phyloP scores from a whole-genome alignment of 164 flowering plant genomes.

The Amborella trichopoda region DNA sequence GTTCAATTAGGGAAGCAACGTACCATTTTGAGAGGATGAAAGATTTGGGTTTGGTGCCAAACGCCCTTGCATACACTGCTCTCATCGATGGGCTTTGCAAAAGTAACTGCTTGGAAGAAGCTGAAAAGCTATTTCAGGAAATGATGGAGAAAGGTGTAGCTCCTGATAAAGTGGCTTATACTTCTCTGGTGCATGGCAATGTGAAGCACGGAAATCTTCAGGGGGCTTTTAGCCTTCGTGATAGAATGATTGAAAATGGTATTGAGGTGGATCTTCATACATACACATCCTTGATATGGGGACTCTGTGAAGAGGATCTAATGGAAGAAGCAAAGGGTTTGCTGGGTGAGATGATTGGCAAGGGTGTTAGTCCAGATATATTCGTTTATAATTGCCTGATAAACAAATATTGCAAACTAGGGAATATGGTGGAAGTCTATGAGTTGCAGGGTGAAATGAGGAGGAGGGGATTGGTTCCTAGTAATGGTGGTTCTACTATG shows the following conservation, averaged over 20 bases:
- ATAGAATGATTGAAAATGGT: conserved; percentile 43
- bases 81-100: conserved; percentile 69
- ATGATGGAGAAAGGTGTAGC: conserved; percentile 39
- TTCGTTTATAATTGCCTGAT: conserved; percentile 45
- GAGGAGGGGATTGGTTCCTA: conserved; percentile 19
- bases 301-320: conserved; percentile 35
- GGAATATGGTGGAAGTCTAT: conserved; percentile 39
- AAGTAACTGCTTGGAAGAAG: conserved; percentile 35
- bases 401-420: conserved; percentile 41
- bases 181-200: conserved; percentile 61
- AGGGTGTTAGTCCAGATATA: conserved; percentile 58
- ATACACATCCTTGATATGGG: conserved; percentile 63
- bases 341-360: conserved; percentile 56
- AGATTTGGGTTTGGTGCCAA: conserved; percentile 36
- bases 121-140: conserved; percentile 43
- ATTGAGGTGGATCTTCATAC: conserved; percentile 59
- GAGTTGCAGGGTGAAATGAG: conserved; percentile 45
- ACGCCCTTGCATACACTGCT: conserved; percentile 56
- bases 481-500: too few relatives aligned
- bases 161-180: conserved; percentile 56
- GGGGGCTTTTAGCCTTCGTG: conserved; percentile 42
- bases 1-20: conserved; percentile 48
- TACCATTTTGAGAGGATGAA: conserved; percentile 36
- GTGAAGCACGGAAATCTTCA: conserved; percentile 54
- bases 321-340: conserved; percentile 40